These are phyloP conservation scores for Xerocomus minutiporus DNA, from an alignment of 1,284 basidiomycete genomes.

Conservation along the genomic window DNA sequence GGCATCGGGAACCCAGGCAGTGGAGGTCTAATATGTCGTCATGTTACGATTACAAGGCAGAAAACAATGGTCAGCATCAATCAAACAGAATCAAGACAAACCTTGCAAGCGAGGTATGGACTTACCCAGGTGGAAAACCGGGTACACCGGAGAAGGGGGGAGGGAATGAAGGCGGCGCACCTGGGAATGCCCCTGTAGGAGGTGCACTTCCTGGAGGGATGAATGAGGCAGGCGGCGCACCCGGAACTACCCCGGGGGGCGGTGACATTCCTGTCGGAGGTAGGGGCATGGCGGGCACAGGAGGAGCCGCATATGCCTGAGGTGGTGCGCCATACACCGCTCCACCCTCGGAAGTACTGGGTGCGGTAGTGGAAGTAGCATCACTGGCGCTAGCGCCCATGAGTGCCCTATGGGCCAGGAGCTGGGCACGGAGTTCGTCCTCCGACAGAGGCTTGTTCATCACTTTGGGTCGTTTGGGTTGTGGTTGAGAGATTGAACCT, in stretches of 20 bases:
- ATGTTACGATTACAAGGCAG: slow-evolving; percentile 11
- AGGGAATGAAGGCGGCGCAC: slow-evolving; percentile 32
- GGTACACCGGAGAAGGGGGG: slow-evolving; percentile 40
- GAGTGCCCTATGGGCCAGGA: slow-evolving; percentile 86
- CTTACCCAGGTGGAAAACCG: slow-evolving; percentile 49
- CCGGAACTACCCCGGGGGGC: slow-evolving; percentile 38
- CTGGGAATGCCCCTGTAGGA: slow-evolving; percentile 31
- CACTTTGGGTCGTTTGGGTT: slow-evolving; percentile 76
- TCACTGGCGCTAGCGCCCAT: slow-evolving; percentile 65
- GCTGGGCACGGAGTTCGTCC: slow-evolving; percentile 79
- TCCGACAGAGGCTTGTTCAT: slow-evolving; percentile 80
- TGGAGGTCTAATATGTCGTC: slow-evolving; percentile 33
- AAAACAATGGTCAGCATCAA: slow-evolving; percentile 19
- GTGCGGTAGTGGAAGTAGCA: slow-evolving; percentile 32
- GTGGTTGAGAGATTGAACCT: slow-evolving; percentile 74
- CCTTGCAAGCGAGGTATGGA: slow-evolving; percentile 22
- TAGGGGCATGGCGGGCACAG: slow-evolving; percentile 41
- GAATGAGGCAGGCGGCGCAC: slow-evolving; percentile 35
- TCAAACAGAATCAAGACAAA: slow-evolving; percentile 17
- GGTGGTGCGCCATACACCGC: slow-evolving; percentile 68
- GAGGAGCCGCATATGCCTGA: slow-evolving; percentile 57
- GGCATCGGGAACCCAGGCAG: slow-evolving; percentile 43
- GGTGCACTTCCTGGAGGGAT: slow-evolving; percentile 32
- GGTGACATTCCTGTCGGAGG: slow-evolving; percentile 42
- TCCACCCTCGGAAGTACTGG: slow-evolving; percentile 36